Conservation (phyloP, 192 early-diverging fungal species). For the Lobosporangium transversale region DNA sequence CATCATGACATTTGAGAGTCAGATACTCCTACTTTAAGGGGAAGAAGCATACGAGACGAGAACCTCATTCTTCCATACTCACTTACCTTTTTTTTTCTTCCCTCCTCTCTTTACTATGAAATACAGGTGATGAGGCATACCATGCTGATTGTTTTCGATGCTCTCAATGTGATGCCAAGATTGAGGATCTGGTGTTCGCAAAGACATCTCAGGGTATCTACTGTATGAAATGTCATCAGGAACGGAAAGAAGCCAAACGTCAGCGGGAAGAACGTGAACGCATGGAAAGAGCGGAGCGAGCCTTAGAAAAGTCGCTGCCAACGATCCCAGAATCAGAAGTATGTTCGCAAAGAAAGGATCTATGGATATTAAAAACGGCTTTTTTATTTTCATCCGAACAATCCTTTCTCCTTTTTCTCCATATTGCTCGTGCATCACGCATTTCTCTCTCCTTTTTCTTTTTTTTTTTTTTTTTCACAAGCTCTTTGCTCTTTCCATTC, state of each 20-base stretch:
- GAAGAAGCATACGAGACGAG: no score
- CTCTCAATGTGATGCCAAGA: constrained; percentile 74
- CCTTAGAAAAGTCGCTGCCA: constrained; percentile 34
- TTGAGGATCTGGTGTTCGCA: constrained; percentile 81
- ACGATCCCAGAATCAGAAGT: constrained; percentile 46
- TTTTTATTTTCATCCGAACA: no score
- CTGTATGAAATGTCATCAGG: constrained; percentile 77
- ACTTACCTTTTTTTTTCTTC: background rate
- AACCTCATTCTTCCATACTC: constrained; percentile 2
- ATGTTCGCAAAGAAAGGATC: background rate
- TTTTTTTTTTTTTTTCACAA: no score
- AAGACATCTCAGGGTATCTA: constrained; percentile 85
- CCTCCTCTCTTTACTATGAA: constrained; percentile 1
- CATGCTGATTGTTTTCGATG: constrained; percentile 86
- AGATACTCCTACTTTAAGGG: no score
- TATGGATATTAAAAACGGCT: background rate
- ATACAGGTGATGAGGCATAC: constrained; percentile 76
- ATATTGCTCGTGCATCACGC: no score
- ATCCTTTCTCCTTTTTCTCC: no score
- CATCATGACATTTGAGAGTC: no score
- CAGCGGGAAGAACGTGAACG: constrained; percentile 57
- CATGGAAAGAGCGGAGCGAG: constrained; percentile 34
- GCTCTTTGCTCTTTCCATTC: no score
- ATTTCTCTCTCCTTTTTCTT: background rate
- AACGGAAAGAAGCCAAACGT: constrained; percentile 73